phyloP scores from a whole-genome alignment of 805 yeast species.

The Blastobotrys muscicola region DNA sequence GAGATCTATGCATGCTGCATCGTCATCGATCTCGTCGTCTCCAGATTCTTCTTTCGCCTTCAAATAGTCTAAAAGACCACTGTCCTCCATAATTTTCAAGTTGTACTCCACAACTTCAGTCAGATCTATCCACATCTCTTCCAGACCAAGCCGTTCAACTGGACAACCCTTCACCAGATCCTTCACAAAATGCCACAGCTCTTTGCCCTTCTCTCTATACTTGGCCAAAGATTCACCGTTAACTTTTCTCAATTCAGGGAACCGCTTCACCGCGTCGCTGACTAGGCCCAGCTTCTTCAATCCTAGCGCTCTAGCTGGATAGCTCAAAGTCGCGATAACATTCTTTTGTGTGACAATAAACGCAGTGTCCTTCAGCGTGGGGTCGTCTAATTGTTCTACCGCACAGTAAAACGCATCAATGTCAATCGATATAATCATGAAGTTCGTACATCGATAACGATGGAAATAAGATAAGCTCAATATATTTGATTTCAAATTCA shows the following conservation, averaged over 20 bases:
- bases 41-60: constrained; percentile 4
- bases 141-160: constrained; percentile 27
- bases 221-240: constrained; percentile 25
- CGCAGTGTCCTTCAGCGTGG: constrained; percentile 18
- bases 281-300: constrained; percentile 19
- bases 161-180: constrained; percentile 12
- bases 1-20: constrained; percentile 1
- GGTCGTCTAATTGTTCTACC: constrained; percentile 24
- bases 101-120: constrained; percentile 13
- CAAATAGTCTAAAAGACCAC: constrained; percentile 6
- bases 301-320: constrained; percentile 25
- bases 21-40: constrained; percentile 15
- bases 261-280: constrained; percentile 8
- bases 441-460: too few species aligned
- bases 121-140: constrained; percentile 26
- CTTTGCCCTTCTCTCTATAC: constrained; percentile 24
- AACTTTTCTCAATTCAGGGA: constrained; percentile 20
- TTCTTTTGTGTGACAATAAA: constrained; percentile 26
- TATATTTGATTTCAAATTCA: too few species aligned
- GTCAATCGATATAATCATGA: constrained; percentile 21
- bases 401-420: constrained; percentile 29
- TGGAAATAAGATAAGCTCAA: too few species aligned
- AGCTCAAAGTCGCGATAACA: constrained; percentile 24
- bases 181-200: constrained; percentile 17
- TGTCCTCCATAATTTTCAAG: constrained; percentile 3